A percentile compares a stretch with the other conserved stretches of the same genome.
Evolutionary conservation across 2,329 filamentous ascomycete species (phyloP).

Genomic region (Apiospora pterosperma): DNA sequence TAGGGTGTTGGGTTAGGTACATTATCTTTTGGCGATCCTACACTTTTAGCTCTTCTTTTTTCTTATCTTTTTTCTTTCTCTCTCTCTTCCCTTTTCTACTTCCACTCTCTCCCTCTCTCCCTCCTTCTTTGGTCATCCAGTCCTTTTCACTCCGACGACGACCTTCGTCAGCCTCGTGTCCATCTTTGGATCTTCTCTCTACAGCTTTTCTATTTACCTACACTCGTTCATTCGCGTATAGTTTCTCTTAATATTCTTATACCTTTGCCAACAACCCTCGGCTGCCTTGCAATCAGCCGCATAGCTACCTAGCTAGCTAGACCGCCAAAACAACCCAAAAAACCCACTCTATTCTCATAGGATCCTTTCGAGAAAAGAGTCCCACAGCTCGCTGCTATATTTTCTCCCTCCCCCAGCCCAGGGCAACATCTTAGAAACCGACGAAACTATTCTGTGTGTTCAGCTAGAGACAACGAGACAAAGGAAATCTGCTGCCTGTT

Average conservation of each 20-base stretch:
- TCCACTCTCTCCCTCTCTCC: constrained; percentile 4
- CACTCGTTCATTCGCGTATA: constrained; percentile 4
- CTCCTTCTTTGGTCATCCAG: constrained; percentile 8
- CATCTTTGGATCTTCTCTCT: constrained; percentile 13
- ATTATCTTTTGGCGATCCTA: constrained; percentile 2
- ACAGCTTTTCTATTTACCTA: constrained; percentile 5
- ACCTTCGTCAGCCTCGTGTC: constrained; percentile 7
- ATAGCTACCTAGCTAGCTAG: neutral
- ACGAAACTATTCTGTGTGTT: neutral
- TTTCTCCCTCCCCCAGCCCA: neutral
- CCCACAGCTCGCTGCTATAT: constrained; percentile 2
- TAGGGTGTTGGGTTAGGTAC: neutral
- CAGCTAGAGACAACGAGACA: neutral
- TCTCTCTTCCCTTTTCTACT: constrained; percentile 3
- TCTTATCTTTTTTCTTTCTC: neutral
- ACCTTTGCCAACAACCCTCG: neutral
- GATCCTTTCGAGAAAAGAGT: constrained; percentile 2
- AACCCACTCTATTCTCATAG: constrained; percentile 2
- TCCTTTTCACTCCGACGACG: constrained; percentile 9
- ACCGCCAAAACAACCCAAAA: neutral
- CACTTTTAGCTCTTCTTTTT: constrained; percentile 3
- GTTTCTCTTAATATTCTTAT: constrained; percentile 5
- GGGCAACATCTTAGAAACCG: neutral
- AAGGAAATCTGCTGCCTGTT: neutral
- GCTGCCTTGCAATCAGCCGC: neutral